Conservation (phyloP, 306 rosid species). For the Hippophae tibetana region DNA sequence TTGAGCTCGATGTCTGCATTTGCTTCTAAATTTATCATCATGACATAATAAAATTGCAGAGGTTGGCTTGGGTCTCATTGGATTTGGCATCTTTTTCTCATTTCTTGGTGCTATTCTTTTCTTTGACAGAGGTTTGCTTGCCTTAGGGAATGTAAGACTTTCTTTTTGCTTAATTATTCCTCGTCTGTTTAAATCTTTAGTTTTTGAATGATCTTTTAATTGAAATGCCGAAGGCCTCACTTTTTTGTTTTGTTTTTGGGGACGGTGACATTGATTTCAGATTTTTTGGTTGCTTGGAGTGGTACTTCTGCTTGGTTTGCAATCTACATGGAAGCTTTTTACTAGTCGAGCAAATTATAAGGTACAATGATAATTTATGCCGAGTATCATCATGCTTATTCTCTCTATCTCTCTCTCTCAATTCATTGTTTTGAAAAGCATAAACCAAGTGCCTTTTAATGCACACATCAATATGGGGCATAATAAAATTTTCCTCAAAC, state of each 20-base stretch:
- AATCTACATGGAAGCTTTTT: constrained; percentile 56
- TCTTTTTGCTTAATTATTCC: constrained; percentile 9
- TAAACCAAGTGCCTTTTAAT: too few species aligned
- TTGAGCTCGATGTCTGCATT: neutral
- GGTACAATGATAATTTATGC: constrained; percentile 31
- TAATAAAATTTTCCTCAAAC: too few species aligned
- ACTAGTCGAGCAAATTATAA: constrained; percentile 58
- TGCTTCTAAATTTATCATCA: neutral
- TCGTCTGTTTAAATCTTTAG: neutral
- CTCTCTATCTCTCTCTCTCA: too few species aligned
- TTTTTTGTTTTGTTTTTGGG: constrained; percentile 1
- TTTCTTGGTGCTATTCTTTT: neutral
- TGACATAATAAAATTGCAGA: neutral
- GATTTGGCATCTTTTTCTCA: neutral
- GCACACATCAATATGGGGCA: too few species aligned
- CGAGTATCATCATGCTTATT: too few species aligned
- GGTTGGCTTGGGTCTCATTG: constrained; percentile 2
- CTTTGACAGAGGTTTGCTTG: constrained; percentile 4
- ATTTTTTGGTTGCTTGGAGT: constrained; percentile 77
- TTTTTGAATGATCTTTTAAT: too few species aligned
- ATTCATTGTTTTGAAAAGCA: too few species aligned
- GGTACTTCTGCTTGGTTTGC: constrained; percentile 81
- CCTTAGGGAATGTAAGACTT: constrained; percentile 54
- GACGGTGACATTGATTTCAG: constrained; percentile 29
- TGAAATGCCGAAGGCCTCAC: neutral